Percentiles rank a stretch among this genome's conserved stretches.
phyloP scores from a whole-genome alignment of 2,329 filamentous ascomycete genomes.

The Ceratocystis cubensis region DNA sequence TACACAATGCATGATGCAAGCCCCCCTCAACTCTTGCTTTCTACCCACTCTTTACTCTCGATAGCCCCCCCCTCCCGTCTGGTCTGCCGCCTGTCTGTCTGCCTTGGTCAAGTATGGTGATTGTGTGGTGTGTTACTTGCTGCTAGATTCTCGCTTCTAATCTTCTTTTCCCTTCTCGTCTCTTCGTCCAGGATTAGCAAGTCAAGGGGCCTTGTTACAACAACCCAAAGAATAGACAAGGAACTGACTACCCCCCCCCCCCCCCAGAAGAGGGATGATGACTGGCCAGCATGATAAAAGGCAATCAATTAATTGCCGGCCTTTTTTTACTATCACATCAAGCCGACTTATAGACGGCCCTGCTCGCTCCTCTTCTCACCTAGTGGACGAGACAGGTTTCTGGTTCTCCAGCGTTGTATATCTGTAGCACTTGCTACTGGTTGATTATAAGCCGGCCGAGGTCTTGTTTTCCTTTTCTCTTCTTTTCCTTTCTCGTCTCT shows the following conservation, averaged over 20 bases:
- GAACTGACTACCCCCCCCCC: too few relatives aligned
- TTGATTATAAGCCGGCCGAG: neutral
- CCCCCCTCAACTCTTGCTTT: too few relatives aligned
- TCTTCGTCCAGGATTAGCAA: neutral
- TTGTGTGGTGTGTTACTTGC: conserved; percentile 5
- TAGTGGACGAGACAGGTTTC: neutral
- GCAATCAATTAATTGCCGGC: neutral
- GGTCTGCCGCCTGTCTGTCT: neutral
- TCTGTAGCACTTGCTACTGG: neutral
- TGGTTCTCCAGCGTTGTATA: neutral
- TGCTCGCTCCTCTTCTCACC: neutral
- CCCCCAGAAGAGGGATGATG: too few relatives aligned
- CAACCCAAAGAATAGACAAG: too few relatives aligned
- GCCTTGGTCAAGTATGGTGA: neutral
- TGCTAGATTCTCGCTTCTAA: neutral
- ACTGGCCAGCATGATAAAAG: neutral
- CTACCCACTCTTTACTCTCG: too few relatives aligned
- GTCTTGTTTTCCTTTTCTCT: neutral
- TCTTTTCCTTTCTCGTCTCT: neutral
- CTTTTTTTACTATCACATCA: neutral
- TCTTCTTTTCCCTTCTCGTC: neutral
- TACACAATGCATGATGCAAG: neutral
- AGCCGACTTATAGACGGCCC: conserved; percentile 8
- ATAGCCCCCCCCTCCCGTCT: neutral
- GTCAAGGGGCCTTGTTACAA: neutral